Percentiles rank a stretch among this genome's conserved stretches.
These are phyloP conservation scores for Penicillium sp. DNA, from an alignment of 2,329 filamentous ascomycete genomes.

Conservation along the genomic window DNA sequence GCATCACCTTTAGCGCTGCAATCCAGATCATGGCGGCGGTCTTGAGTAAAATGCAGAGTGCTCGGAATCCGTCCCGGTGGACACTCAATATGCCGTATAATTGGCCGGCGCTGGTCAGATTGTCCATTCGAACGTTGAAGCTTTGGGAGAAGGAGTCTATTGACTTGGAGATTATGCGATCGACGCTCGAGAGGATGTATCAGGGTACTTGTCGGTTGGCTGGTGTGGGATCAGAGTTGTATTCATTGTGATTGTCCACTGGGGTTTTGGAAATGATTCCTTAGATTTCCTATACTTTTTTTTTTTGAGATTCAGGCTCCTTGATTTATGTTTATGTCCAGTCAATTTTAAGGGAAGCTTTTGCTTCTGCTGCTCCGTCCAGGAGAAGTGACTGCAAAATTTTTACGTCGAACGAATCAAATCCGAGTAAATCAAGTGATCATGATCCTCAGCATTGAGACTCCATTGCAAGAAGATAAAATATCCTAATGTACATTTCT, in stretches of 20 bases:
- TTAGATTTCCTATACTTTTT: not conserved
- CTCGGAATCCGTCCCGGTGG: slow-evolving; percentile 2
- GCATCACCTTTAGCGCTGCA: slow-evolving; percentile 16
- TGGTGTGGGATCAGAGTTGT: slow-evolving; percentile 12
- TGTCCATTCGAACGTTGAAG: slow-evolving; percentile 18
- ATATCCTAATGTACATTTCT: slow-evolving; percentile 9
- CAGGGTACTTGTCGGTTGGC: slow-evolving; percentile 21
- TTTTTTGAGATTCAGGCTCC: no score
- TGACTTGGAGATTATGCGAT: slow-evolving; percentile 22
- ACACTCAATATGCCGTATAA: slow-evolving; percentile 12
- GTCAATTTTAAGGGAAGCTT: no score
- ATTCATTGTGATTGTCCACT: not conserved
- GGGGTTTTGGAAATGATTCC: not conserved
- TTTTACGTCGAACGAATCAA: not conserved
- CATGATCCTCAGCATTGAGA: not conserved
- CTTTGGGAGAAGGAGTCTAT: slow-evolving; percentile 18
- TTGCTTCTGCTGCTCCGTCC: no score
- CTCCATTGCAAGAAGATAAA: slow-evolving; percentile 5
- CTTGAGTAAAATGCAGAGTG: slow-evolving; percentile 12
- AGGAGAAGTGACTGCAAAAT: not conserved
- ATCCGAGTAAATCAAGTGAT: not conserved
- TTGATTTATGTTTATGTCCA: no score
- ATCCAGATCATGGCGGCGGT: slow-evolving; percentile 21
- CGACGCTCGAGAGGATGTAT: slow-evolving; percentile 23
- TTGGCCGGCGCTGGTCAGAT: slow-evolving; percentile 19